A percentile compares a stretch with the other conserved stretches of the same genome.
These are phyloP conservation scores for Blastosporella zonata DNA, from an alignment of 1,284 basidiomycete genomes.

Conservation along the genomic window DNA sequence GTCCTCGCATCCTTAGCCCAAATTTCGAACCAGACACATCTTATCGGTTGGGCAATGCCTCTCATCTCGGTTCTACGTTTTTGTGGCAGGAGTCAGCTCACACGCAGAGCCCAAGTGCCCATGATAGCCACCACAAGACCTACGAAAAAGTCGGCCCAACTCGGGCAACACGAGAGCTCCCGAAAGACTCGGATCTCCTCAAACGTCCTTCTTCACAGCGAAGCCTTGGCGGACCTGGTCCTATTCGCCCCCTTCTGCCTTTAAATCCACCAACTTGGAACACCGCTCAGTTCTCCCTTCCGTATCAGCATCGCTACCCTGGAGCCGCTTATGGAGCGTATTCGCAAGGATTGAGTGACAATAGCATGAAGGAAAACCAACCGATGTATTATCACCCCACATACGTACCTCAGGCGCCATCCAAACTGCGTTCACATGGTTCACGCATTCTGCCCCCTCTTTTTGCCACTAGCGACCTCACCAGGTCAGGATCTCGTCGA, in stretches of 20 bases:
- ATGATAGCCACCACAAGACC: not conserved
- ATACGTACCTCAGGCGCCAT: not conserved
- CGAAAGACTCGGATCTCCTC: too few relatives aligned
- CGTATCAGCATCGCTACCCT: not conserved
- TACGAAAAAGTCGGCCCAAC: too few relatives aligned
- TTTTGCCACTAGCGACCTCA: constrained; percentile 4
- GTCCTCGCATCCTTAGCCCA: too few relatives aligned
- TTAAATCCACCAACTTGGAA: not conserved
- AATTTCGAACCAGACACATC: too few relatives aligned
- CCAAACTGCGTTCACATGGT: constrained; percentile 2
- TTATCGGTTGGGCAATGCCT: not conserved
- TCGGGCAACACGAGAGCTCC: too few relatives aligned
- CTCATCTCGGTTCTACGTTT: not conserved
- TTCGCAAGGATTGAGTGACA: not conserved
- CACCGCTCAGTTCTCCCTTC: not conserved
- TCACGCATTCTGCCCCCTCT: constrained; percentile 6
- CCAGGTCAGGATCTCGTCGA: not conserved
- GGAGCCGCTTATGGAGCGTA: not conserved
- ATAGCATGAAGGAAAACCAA: constrained; percentile 10
- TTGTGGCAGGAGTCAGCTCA: not conserved
- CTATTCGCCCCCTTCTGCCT: constrained; percentile 9
- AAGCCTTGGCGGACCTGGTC: too few relatives aligned
- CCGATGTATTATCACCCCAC: not conserved
- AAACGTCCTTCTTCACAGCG: not conserved
- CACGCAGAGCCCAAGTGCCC: not conserved